A percentile compares a stretch with the other conserved stretches of the same genome.
Evolutionary conservation across 1,284 basidiomycete genomes (phyloP).

Genomic region (Farysia itapuensis): DNA sequence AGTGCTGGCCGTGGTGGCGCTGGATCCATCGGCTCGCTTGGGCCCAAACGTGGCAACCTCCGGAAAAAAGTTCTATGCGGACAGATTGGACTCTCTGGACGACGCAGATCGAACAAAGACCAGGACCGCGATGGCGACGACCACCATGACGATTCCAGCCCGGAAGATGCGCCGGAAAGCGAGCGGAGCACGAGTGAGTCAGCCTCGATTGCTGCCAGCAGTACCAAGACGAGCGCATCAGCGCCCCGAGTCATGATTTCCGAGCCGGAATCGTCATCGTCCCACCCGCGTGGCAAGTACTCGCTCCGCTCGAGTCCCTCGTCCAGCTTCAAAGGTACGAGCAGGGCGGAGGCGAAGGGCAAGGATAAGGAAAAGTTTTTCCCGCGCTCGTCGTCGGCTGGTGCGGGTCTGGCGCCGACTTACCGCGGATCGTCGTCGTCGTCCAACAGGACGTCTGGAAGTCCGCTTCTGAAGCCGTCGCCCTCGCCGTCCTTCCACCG

Average conservation of each 20-base stretch:
- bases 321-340: slow-evolving; percentile 7
- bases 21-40: slow-evolving; percentile 1
- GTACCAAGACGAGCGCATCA: background rate
- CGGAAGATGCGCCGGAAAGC: slow-evolving; percentile 1
- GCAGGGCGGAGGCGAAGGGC: slow-evolving; percentile 6
- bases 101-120: background rate
- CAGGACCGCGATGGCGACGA: slow-evolving; percentile 7
- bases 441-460: no score
- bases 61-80: slow-evolving; percentile 33
- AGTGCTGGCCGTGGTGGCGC: slow-evolving; percentile 2
- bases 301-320: slow-evolving; percentile 8
- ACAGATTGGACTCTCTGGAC: slow-evolving; percentile 25
- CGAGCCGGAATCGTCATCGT: slow-evolving; percentile 11
- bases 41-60: slow-evolving; percentile 14
- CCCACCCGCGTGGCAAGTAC: slow-evolving; percentile 1
- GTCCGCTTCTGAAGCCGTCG: no score
- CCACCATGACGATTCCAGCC: background rate
- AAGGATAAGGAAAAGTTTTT: slow-evolving; percentile 24
- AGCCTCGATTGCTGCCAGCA: background rate
- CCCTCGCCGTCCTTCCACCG: slow-evolving; percentile 14
- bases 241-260: slow-evolving; percentile 30
- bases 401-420: slow-evolving; percentile 19
- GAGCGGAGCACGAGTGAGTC: background rate
- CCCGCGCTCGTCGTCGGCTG: slow-evolving; percentile 30
- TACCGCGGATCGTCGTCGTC: slow-evolving; percentile 4